A percentile compares a stretch with the other conserved stretches of the same genome.
Conservation (phyloP, 1,139 yeast genomes). For the Kodamaea ohmeri region DNA sequence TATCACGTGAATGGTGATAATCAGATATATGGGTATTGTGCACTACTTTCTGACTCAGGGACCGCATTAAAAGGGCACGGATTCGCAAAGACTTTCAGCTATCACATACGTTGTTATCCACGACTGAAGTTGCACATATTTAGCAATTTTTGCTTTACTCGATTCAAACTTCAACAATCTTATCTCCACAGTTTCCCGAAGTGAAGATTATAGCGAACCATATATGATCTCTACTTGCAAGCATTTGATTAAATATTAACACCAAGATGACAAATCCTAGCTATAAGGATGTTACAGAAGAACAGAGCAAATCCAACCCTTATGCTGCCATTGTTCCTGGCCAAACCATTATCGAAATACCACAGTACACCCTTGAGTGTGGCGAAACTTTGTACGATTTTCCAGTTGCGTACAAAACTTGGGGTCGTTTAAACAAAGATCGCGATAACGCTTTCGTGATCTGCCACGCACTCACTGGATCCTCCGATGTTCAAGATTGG, state of each 20-base stretch:
- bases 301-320: constrained; percentile 55
- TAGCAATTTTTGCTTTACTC: no score
- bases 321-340: constrained; percentile 70
- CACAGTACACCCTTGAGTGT: constrained; percentile 72
- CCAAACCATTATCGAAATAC: constrained; percentile 80
- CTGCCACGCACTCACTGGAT: constrained; percentile 94
- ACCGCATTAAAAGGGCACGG: neutral
- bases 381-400: constrained; percentile 72
- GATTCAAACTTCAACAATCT: neutral
- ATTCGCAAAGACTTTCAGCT: neutral
- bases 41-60: constrained; percentile 5
- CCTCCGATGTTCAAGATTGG: constrained; percentile 95
- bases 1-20: constrained; percentile 11
- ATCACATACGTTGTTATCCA: neutral
- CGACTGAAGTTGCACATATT: no score
- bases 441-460: constrained; percentile 78
- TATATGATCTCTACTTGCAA: constrained; percentile 7
- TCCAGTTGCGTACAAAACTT: constrained; percentile 93
- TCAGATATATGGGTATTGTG: constrained; percentile 4
- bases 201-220: constrained; percentile 2
- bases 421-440: constrained; percentile 70
- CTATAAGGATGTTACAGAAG: constrained; percentile 44
- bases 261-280: constrained; percentile 15
- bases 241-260: constrained; percentile 7
- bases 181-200: constrained; percentile 5